Conservation (phyloP, 352 stramenopile species). For the Phytopythium delawarense region DNA sequence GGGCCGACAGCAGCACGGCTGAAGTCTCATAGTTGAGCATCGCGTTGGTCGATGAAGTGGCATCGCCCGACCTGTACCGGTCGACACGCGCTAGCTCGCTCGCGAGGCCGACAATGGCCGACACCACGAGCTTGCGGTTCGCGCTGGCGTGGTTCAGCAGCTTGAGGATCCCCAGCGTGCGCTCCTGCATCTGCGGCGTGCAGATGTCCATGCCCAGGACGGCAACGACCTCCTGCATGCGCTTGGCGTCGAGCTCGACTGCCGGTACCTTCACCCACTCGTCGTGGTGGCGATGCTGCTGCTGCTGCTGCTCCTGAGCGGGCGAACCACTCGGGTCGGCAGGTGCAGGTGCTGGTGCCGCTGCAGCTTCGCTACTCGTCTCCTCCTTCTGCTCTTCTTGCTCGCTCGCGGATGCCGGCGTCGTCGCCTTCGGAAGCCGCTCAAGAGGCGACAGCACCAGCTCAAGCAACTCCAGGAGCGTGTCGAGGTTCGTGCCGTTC, state of each 20-base stretch:
- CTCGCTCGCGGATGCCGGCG: slow-evolving; percentile 9
- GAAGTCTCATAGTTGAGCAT: slow-evolving; percentile 56
- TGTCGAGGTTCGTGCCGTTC: slow-evolving; percentile 91
- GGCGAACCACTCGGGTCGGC: slow-evolving; percentile 1
- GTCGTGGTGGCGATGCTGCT: slow-evolving; percentile 9
- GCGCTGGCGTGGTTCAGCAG: slow-evolving; percentile 58
- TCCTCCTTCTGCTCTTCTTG: slow-evolving; percentile 46
- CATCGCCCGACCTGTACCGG: slow-evolving; percentile 22
- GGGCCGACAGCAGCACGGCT: slow-evolving; percentile 68
- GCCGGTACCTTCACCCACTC: slow-evolving; percentile 74
- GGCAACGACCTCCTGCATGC: slow-evolving; percentile 57
- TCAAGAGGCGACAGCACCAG: slow-evolving; percentile 84
- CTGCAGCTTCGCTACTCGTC: slow-evolving; percentile 1
- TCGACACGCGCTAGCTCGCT: slow-evolving; percentile 38
- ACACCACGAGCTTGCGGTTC: slow-evolving; percentile 60
- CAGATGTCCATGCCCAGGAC: slow-evolving; percentile 81
- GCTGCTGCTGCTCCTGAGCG: background rate
- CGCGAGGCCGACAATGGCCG: slow-evolving; percentile 63
- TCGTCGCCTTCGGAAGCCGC: slow-evolving; percentile 47
- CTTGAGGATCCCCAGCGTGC: slow-evolving; percentile 75
- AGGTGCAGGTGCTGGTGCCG: background rate
- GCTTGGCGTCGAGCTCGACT: slow-evolving; percentile 43
- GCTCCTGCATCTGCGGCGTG: slow-evolving; percentile 77
- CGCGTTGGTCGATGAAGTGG: slow-evolving; percentile 2
- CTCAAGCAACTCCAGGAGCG: slow-evolving; percentile 91